These are phyloP conservation scores for Monascus purpureus DNA, from an alignment of 495 filamentous ascomycete species.

Conservation along the genomic window DNA sequence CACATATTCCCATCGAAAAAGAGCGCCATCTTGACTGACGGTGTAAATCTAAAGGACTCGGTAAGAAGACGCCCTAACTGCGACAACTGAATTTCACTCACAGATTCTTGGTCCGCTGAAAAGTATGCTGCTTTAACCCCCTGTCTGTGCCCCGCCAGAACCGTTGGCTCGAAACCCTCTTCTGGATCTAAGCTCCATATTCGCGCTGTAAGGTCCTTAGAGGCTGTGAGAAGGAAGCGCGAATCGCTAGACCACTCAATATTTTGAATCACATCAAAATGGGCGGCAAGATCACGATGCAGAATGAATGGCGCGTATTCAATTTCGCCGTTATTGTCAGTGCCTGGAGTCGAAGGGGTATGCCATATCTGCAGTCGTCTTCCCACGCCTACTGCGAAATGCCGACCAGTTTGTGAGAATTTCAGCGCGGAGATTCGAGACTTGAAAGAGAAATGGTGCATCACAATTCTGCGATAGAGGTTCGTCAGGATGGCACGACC, in stretches of 20 bases:
- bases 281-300: constrained; percentile 71
- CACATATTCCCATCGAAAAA: constrained; percentile 52
- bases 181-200: constrained; percentile 89
- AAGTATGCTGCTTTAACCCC: constrained; percentile 83
- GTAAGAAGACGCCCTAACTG: constrained; percentile 34
- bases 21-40: constrained; percentile 51
- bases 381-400: constrained; percentile 78
- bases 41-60: constrained; percentile 51
- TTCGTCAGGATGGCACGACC: constrained; percentile 86
- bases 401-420: constrained; percentile 81
- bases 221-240: constrained; percentile 79
- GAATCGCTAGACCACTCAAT: constrained; percentile 95
- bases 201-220: constrained; percentile 80
- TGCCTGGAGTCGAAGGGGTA: constrained; percentile 74
- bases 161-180: constrained; percentile 78
- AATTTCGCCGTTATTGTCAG: constrained; percentile 62
- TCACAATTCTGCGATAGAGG: constrained; percentile 64
- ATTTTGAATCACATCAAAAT: constrained; percentile 72
- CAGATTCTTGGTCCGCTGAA: constrained; percentile 75
- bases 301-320: constrained; percentile 91
- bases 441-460: constrained; percentile 92
- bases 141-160: constrained; percentile 78
- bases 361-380: constrained; percentile 89
- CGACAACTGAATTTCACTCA: constrained; percentile 23
- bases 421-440: constrained; percentile 66